phyloP scores from a whole-genome alignment of 768 basidiomycete genomes.

The Rhodotorula taiwanensis region DNA sequence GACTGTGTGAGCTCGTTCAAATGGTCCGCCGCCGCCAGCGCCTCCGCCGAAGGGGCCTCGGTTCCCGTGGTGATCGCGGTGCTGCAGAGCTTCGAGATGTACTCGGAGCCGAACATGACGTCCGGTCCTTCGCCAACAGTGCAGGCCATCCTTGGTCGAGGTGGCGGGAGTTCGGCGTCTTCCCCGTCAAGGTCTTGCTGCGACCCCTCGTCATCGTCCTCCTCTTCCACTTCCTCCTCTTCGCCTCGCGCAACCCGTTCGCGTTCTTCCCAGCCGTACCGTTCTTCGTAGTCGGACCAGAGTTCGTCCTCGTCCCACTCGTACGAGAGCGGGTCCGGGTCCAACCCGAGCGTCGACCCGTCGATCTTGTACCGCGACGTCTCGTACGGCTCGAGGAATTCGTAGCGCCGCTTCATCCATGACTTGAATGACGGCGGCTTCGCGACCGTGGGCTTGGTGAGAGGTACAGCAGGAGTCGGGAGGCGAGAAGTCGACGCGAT shows the following conservation, averaged over 20 bases:
- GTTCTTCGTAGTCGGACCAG: no score
- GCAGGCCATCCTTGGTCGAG: no score
- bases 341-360: background rate
- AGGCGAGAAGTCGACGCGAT: background rate
- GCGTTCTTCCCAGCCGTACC: no score
- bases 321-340: background rate
- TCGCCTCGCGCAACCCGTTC: background rate
- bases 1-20: no score
- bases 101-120: no score
- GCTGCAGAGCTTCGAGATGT: no score
- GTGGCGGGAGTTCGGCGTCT: background rate
- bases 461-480: background rate
- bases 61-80: no score
- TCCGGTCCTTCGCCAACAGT: no score
- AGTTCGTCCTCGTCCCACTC: conserved; percentile 6
- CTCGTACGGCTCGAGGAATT: background rate
- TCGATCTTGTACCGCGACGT: background rate
- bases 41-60: no score
- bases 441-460: background rate
- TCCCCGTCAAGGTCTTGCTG: background rate
- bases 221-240: background rate
- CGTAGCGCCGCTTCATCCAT: background rate
- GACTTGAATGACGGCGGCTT: no score
- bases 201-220: background rate
- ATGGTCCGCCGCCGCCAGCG: no score